These are phyloP conservation scores for Garcia nutans DNA, from an alignment of 345 rosid genomes.

Conservation along the genomic window DNA sequence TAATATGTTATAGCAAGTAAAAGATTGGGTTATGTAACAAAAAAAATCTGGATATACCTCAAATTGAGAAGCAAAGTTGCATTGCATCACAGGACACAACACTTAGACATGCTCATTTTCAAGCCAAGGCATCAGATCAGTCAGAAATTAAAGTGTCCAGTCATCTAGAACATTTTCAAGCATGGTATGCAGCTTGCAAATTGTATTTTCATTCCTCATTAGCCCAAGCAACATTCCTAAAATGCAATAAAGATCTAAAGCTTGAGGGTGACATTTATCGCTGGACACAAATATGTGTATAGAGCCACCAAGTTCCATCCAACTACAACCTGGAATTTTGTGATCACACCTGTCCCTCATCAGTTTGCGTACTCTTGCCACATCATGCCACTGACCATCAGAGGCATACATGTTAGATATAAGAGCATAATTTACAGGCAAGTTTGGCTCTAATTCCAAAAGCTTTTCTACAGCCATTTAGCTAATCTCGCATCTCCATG, in stretches of 20 bases:
- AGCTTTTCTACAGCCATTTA: constrained; percentile 55
- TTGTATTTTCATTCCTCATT: constrained; percentile 14
- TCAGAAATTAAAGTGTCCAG: background rate
- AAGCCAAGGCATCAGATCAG: constrained; percentile 6
- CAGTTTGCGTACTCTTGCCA: constrained; percentile 40
- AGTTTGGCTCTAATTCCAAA: constrained; percentile 47
- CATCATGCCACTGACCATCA: constrained; percentile 62
- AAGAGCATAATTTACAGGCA: constrained; percentile 57
- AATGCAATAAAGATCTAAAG: constrained; percentile 17
- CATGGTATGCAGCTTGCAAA: constrained; percentile 4
- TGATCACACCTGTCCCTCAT: constrained; percentile 47
- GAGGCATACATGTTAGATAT: constrained; percentile 56
- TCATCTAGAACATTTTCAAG: constrained; percentile 9
- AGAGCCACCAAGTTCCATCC: constrained; percentile 37
- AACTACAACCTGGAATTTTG: constrained; percentile 65
- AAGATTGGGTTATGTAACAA: background rate
- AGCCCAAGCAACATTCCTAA: constrained; percentile 10
- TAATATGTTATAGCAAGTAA: no score
- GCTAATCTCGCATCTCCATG: constrained; percentile 43
- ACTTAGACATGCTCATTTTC: background rate
- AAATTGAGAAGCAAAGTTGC: background rate
- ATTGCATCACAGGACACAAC: background rate
- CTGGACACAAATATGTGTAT: constrained; percentile 26
- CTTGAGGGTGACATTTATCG: constrained; percentile 33
- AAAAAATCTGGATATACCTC: background rate